Evolutionary conservation across 768 basidiomycete species (phyloP), one percentile per base, ranked within the genome.

Genomic region (Kwoniella mangroviensis): DNA sequence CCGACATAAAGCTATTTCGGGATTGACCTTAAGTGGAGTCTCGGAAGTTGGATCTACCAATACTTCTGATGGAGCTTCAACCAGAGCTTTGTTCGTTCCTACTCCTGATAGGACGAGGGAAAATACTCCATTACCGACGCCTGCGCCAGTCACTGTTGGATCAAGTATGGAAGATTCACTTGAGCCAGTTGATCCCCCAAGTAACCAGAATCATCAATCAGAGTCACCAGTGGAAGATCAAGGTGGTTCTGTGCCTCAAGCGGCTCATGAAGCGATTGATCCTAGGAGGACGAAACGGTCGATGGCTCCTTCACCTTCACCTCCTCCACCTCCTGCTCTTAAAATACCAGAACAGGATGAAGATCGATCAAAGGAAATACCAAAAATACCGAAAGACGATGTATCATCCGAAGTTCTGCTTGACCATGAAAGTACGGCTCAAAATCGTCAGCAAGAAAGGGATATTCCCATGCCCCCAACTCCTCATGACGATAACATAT

Each of bases 241-340:
- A 42, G 21, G 12, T 51, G 5, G 10, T 42, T 22, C 49, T 54
- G 21, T 42, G 21, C 61, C 28, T 21, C 28, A 55, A 28, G 19
- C 13, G 7, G 28, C 4, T 52, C 1, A 42, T 15, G 40, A 55
- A 59, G 11, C 24, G 13, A 22, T 34, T n/a, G 34, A 45, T 17
- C 12, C 24, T 28, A 67, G 66, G 34, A 54, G 73, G 34, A 57
- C 52, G 22, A 58, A 67, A 52, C 17, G 73, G 43, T 74, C 73
- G 34, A 51, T 65, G 7, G 73, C 73, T 49, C 73, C 73, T 21
- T 74, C 73, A 5, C 73, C 73, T 57, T 74, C 73, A 4, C 72
- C 68, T 12, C 60, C 63, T 41, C 42, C 58, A 21, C 11, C n/a
- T 7, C 13, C 3, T 42, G 10, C 22, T 40, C 5, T 19, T 11